Evolutionary conservation across 2,329 filamentous ascomycete species (phyloP).

Genomic region (Chaetothyriales sp.): DNA sequence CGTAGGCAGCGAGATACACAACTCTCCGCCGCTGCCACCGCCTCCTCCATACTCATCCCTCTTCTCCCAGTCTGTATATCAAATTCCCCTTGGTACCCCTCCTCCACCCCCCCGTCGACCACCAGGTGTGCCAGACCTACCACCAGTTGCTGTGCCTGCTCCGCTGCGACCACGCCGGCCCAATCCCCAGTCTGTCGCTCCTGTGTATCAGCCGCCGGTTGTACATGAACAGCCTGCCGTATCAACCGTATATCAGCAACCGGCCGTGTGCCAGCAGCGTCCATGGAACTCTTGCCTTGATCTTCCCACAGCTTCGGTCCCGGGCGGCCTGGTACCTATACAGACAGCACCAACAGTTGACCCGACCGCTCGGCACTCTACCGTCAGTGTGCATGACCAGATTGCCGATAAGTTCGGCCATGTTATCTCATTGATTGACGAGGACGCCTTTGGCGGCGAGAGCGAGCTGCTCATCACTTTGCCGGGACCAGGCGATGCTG

Average conservation of each 20-base stretch:
- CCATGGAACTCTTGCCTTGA: background rate
- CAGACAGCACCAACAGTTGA: constrained; percentile 17
- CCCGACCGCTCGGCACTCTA: background rate
- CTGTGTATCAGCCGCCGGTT: background rate
- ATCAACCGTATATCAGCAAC: background rate
- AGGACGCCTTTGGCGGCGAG: constrained; percentile 39
- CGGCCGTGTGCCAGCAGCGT: background rate
- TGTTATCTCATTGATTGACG: constrained; percentile 58
- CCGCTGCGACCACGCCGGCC: background rate
- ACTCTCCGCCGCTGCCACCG: background rate
- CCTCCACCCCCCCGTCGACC: background rate
- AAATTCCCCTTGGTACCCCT: background rate
- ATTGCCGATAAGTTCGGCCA: constrained; percentile 49
- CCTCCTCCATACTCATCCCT: background rate
- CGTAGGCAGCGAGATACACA: background rate
- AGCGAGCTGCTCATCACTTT: constrained; percentile 16
- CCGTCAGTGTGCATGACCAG: constrained; percentile 29
- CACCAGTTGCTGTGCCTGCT: background rate
- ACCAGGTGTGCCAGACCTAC: background rate
- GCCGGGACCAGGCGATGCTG: background rate
- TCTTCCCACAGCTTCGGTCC: constrained; percentile 1
- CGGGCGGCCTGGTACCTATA: no score
- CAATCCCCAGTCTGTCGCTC: background rate
- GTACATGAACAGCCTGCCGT: background rate
- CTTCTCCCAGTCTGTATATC: background rate